Evolutionary conservation across 345 rosid genomes (phyloP).

Genomic region (Conringia planisiliqua): DNA sequence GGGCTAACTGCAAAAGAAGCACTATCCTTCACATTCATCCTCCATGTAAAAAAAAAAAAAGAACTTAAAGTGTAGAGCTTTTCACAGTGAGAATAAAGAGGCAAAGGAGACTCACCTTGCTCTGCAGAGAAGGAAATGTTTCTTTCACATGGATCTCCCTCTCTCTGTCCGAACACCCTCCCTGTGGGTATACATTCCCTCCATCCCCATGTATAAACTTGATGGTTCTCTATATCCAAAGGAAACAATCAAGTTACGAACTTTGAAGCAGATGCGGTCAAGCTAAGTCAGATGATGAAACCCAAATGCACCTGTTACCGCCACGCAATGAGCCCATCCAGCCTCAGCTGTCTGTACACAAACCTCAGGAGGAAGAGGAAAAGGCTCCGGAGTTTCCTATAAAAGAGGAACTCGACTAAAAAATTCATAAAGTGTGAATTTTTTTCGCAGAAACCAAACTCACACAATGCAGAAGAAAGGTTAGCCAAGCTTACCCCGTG

Average conservation of each 20-base stretch:
- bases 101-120: slow-evolving; percentile 51
- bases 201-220: slow-evolving; percentile 99
- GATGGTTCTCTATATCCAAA: slow-evolving; percentile 53
- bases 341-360: slow-evolving; percentile 72
- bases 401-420: slow-evolving; percentile 4
- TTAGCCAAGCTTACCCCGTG: slow-evolving; percentile 63
- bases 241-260: neutral
- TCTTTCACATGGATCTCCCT: slow-evolving; percentile 55
- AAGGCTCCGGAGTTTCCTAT: slow-evolving; percentile 92
- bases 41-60: neutral
- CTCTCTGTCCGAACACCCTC: slow-evolving; percentile 53
- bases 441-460: neutral
- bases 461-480: slow-evolving; percentile 9
- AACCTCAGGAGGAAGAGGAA: slow-evolving; percentile 83
- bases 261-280: neutral
- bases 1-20: slow-evolving; percentile 53
- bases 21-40: slow-evolving; percentile 13
- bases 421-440: neutral
- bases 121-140: slow-evolving; percentile 53
- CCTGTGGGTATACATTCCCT: slow-evolving; percentile 96
- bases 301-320: slow-evolving; percentile 63
- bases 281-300: neutral
- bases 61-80: neutral
- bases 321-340: slow-evolving; percentile 98
- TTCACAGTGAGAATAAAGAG: neutral